Evolutionary conservation across 1,139 yeast genomes (phyloP).

Genomic region (Pichia sp.): DNA sequence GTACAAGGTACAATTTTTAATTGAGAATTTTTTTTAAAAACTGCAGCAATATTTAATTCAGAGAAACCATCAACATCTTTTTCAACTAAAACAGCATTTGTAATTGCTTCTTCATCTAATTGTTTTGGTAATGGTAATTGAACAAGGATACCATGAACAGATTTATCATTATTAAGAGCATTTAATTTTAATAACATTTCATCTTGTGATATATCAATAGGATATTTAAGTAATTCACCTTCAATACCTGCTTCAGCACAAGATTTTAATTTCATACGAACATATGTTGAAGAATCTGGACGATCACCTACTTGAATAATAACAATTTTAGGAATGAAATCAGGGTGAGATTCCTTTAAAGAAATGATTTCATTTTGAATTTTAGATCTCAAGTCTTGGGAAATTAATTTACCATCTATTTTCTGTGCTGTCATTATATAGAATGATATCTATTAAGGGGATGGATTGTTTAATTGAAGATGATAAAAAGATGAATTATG

Average conservation of each 20-base stretch:
- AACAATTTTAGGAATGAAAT: conserved; percentile 57
- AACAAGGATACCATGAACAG: conserved; percentile 63
- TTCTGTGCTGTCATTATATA: conserved; percentile 21
- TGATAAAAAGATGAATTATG: too few relatives aligned
- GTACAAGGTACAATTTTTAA: conserved; percentile 75
- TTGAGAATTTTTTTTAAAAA: conserved; percentile 64
- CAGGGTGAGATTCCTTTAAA: conserved; percentile 42
- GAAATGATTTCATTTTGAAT: conserved; percentile 41
- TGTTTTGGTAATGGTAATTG: conserved; percentile 72
- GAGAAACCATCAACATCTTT: conserved; percentile 82
- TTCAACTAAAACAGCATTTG: conserved; percentile 59
- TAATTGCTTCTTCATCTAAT: conserved; percentile 58
- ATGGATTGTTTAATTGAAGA: too few relatives aligned
- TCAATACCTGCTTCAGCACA: conserved; percentile 61
- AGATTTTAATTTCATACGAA: conserved; percentile 67
- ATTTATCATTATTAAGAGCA: conserved; percentile 52
- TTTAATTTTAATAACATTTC: conserved; percentile 51
- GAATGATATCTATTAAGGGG: too few relatives aligned
- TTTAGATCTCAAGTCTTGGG: conserved; percentile 24
- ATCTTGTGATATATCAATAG: conserved; percentile 49
- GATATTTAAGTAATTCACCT: conserved; percentile 52
- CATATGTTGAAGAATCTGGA: conserved; percentile 75
- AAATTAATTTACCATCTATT: conserved; percentile 31
- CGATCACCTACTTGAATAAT: conserved; percentile 71
- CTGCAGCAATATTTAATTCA: conserved; percentile 68